Evolutionary conservation across 352 stramenopile genomes (phyloP).

Genomic region (Globisporangium canariense): DNA sequence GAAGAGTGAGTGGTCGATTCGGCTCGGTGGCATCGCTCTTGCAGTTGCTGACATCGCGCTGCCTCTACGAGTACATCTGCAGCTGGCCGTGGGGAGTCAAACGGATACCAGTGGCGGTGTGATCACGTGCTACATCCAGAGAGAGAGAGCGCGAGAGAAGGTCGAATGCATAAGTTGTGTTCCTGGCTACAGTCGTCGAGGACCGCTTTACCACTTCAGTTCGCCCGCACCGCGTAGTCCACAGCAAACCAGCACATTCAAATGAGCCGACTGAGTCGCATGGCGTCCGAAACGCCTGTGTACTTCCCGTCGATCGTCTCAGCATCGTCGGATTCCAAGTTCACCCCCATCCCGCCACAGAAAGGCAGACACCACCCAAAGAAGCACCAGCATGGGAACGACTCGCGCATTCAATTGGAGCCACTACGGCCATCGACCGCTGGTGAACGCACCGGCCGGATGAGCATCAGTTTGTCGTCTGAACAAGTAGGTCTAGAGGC

Average conservation of each 20-base stretch:
- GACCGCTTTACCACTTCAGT: neutral
- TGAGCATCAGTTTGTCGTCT: constrained; percentile 39
- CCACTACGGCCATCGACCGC: constrained; percentile 46
- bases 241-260: neutral
- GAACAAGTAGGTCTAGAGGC: constrained; percentile 41
- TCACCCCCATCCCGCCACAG: constrained; percentile 55
- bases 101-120: neutral
- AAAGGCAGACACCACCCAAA: constrained; percentile 46
- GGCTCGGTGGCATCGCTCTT: neutral
- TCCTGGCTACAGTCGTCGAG: neutral
- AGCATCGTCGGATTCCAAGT: constrained; percentile 19
- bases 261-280: constrained; percentile 35
- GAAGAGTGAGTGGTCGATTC: neutral
- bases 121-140: neutral
- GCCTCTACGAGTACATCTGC: neutral
- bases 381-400: constrained; percentile 43
- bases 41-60: neutral
- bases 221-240: too few relatives aligned
- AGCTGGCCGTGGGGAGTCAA: neutral
- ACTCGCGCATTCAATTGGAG: constrained; percentile 63
- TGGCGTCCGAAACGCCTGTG: constrained; percentile 37
- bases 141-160: neutral
- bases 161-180: neutral
- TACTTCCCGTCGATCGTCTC: constrained; percentile 54
- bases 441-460: constrained; percentile 17